Evolutionary conservation across 2,329 filamentous ascomycete species (phyloP).

Genomic region (Stachybotrys chartarum): DNA sequence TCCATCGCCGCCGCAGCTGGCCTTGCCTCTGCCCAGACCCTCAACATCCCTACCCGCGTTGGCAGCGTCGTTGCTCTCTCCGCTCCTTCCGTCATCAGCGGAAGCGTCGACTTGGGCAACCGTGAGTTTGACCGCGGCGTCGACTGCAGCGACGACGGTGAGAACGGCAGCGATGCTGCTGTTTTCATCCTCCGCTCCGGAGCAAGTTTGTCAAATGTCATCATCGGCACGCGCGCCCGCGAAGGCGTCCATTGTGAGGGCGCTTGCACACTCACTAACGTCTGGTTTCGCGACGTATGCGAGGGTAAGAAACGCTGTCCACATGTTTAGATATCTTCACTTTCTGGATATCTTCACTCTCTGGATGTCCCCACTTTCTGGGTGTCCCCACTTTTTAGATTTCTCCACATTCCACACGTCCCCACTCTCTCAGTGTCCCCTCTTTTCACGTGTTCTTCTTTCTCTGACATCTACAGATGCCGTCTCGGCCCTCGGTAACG

Average conservation of each 20-base stretch:
- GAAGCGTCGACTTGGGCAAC: slow-evolving; percentile 11
- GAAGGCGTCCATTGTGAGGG: slow-evolving; percentile 35
- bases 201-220: slow-evolving; percentile 32
- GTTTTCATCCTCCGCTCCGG: slow-evolving; percentile 28
- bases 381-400: no score
- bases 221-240: slow-evolving; percentile 31
- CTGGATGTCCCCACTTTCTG: background rate
- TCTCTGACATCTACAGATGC: background rate
- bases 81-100: slow-evolving; percentile 9
- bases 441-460: background rate
- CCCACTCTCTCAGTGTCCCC: background rate
- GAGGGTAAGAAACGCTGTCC: slow-evolving; percentile 11
- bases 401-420: no score
- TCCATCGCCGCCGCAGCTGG: background rate
- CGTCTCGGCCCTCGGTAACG: background rate
- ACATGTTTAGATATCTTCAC: background rate
- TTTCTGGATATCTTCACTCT: background rate
- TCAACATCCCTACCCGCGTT: slow-evolving; percentile 14
- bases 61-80: slow-evolving; percentile 12
- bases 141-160: slow-evolving; percentile 9
- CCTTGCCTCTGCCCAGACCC: slow-evolving; percentile 9
- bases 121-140: slow-evolving; percentile 13
- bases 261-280: slow-evolving; percentile 29
- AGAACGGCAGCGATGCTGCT: slow-evolving; percentile 18
- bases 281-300: slow-evolving; percentile 38